Evolutionary conservation across 306 rosid species (phyloP), one percentile per base, ranked within the genome.

Genomic region (Vachellia pachyceras): DNA sequence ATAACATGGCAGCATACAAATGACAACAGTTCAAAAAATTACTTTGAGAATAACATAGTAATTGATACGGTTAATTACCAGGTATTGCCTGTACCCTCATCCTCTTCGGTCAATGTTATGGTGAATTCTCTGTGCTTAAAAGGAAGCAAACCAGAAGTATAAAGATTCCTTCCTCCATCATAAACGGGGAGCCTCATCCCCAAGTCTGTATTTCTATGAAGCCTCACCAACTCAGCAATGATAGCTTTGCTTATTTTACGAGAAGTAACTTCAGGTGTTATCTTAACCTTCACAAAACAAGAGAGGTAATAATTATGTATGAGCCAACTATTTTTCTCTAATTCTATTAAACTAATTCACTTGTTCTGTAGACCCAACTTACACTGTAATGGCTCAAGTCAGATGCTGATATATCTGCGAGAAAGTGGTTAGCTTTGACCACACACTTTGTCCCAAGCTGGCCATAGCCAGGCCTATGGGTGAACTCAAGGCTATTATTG

Each of bases 351-450:
- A 69, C 4, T 12, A 14, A 14, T 6, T 10, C 3, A 1, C 5
- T 15, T 69, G 14, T 42, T 44, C 29, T 37, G 14, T 77, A 45
- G 42, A 73, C 57, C 60, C 20, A 14, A 63, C 90, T 87, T 80
- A 87, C 90, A 82, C 80, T 87, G 77, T 89, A 89, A 70, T 87
- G 92, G 78, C 86, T 84, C 45, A 89, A 76, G 81, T 89, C 88
- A 35, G 88, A 89, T n/a, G 76, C 88, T 73, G 90, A 88, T 77
- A 89, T 74, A 61, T 86, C 83, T 29, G 90, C 92, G 20, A 89
- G 77, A 80, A 89, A 89, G 85, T 89, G 92, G 41, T 89, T 89
- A 25, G 92, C 90, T 69, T 89, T 89, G 78, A 89, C 88, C 69
- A 89, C 40, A 83, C 92, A 89, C 80, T 77, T 89, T 9, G 86